Evolutionary conservation across 306 rosid species (phyloP), one percentile per base, ranked within the genome.

Genomic region (Malus fusca): DNA sequence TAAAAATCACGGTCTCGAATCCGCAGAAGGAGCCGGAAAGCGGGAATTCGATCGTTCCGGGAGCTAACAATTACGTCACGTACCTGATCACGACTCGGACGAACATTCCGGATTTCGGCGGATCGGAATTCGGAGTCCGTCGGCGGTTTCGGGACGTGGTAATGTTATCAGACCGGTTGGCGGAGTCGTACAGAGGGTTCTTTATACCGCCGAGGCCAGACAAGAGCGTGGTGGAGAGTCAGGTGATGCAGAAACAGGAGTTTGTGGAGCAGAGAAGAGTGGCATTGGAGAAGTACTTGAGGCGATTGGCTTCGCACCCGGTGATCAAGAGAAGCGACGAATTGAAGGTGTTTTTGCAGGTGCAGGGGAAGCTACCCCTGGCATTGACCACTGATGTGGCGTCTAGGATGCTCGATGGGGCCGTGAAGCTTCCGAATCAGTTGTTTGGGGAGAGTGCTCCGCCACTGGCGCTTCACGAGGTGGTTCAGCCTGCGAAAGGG

Each of bases 321-420:
- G 89, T 89, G 88, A 92, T 95, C 65, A 82, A 82, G 70, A 87
- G 84, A 85, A 92, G 99, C 72, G 97, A 92, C 65, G 99, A 90
- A 78, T 71, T 95, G 78, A 90, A 80, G 84, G 68, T 88, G 68
- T 95, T 95, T 77, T 77, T 92, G 78, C 92, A 89, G 83, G 97
- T 83, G 19, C 81, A 87, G 61, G 96, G 98, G 87, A 85, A 77
- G 83, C 82, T 88, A 31, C 97, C 93, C 7, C 72, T 92, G 84
- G 73, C 80, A 3, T 78, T 70, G 37, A 85, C 84, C 17, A 92
- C 88, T 0, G 97, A 92, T 6, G 89, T 90, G 26, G 92, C 93
- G 1, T 95, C 99, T 4, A 82, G 97, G 80, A 90, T 95, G 99
- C 91, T 95, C 1, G 99, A 95, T 21, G 97, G 97, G 37, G 99